Evolutionary conservation across 2,329 filamentous ascomycete species (phyloP).

Genomic region (Botrytis byssoidea): DNA sequence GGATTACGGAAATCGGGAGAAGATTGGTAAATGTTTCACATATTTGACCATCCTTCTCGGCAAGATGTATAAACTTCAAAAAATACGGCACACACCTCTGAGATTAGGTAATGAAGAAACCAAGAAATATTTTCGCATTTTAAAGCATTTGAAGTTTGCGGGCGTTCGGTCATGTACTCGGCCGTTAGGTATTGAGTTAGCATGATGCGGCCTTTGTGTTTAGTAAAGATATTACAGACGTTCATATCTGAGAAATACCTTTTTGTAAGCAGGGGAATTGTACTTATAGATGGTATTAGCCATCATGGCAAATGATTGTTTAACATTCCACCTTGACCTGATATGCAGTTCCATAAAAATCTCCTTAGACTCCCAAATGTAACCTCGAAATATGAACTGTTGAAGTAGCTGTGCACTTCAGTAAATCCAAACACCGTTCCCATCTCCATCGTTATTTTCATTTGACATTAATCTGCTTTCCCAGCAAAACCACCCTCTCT

Average conservation of each 20-base stretch:
- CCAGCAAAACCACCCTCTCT: conserved; percentile 16
- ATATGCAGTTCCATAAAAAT: background rate
- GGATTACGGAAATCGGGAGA: conserved; percentile 30
- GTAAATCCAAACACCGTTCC: background rate
- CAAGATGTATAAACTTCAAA: background rate
- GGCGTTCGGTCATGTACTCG: conserved; percentile 27
- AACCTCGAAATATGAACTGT: background rate
- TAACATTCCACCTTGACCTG: background rate
- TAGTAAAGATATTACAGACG: conserved; percentile 22
- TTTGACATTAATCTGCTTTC: conserved; percentile 10
- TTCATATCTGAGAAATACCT: conserved; percentile 24
- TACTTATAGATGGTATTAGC: conserved; percentile 27
- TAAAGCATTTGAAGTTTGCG: conserved; percentile 24
- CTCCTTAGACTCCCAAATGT: background rate
- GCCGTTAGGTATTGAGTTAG: conserved; percentile 4
- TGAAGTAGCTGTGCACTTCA: background rate
- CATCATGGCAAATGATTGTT: conserved; percentile 14
- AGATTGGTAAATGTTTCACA: conserved; percentile 21
- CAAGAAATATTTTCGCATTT: conserved; percentile 23
- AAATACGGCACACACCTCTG: background rate
- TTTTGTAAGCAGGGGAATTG: conserved; percentile 20
- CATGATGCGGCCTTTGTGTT: conserved; percentile 18
- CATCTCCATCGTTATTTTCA: background rate
- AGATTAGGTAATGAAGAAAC: background rate
- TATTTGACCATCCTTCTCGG: background rate